Conservation (phyloP, 495 filamentous ascomycete species). For the Cercophora sp. region DNA sequence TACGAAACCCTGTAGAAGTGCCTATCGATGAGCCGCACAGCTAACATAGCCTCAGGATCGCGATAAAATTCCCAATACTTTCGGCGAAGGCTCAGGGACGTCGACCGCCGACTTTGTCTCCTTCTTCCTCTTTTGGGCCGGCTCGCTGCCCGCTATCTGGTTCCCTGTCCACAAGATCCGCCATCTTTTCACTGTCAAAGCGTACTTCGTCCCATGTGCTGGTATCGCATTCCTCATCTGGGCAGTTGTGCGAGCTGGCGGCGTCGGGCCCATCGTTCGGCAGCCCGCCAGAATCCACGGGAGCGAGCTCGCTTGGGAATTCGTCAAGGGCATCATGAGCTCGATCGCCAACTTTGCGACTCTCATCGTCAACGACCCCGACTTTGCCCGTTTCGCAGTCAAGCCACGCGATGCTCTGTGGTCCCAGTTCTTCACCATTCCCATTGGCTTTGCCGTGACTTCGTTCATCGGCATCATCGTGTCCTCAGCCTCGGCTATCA, state of each 20-base stretch:
- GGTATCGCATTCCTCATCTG: slow-evolving; percentile 89
- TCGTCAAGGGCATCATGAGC: slow-evolving; percentile 80
- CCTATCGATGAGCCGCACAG: too few relatives aligned
- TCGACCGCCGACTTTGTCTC: slow-evolving; percentile 70
- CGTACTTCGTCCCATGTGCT: slow-evolving; percentile 77
- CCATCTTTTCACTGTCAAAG: slow-evolving; percentile 90
- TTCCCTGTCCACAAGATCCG: slow-evolving; percentile 70
- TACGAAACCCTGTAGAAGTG: too few relatives aligned
- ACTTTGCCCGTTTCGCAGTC: slow-evolving; percentile 81
- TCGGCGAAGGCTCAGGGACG: slow-evolving; percentile 63
- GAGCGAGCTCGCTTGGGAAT: slow-evolving; percentile 70
- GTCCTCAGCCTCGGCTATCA: slow-evolving; percentile 76
- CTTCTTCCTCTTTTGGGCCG: slow-evolving; percentile 82
- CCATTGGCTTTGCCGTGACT: slow-evolving; percentile 79
- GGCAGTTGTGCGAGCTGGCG: slow-evolving; percentile 78
- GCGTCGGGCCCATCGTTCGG: slow-evolving; percentile 79
- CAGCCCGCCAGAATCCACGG: slow-evolving; percentile 64
- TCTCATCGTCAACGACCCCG: slow-evolving; percentile 79
- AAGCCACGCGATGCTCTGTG: slow-evolving; percentile 82
- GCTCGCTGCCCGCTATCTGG: slow-evolving; percentile 82
- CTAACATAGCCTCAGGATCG: too few relatives aligned
- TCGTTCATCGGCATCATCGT: slow-evolving; percentile 94
- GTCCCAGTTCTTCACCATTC: slow-evolving; percentile 86
- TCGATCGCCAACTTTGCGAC: slow-evolving; percentile 93
- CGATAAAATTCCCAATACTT: slow-evolving; percentile 59